Evolutionary conservation across 2,329 filamentous ascomycete species (phyloP).

Genomic region (Exophiala spinifera): DNA sequence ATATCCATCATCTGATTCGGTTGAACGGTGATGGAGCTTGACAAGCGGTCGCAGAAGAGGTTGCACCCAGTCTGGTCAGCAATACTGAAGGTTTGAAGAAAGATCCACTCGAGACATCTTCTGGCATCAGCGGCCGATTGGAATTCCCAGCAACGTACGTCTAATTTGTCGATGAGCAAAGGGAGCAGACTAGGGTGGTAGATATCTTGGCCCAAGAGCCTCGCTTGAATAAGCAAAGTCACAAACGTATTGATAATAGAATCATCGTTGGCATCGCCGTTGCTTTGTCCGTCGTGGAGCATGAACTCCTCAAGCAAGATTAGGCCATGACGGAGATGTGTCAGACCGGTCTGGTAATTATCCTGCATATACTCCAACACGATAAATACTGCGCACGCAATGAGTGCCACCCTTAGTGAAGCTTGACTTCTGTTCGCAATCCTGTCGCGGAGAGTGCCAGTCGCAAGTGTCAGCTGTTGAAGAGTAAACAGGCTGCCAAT

Average conservation of each 20-base stretch:
- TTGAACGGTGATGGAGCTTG: too few species aligned
- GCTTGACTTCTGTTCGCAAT: slow-evolving; percentile 28
- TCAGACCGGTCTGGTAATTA: slow-evolving; percentile 29
- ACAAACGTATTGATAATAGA: slow-evolving; percentile 31
- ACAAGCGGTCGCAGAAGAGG: background rate
- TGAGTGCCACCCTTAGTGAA: slow-evolving; percentile 38
- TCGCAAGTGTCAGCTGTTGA: slow-evolving; percentile 42
- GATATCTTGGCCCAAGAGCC: slow-evolving; percentile 29
- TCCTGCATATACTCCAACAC: slow-evolving; percentile 41
- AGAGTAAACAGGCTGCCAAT: slow-evolving; percentile 31
- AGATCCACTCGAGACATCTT: background rate
- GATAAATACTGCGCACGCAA: slow-evolving; percentile 43
- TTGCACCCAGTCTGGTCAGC: background rate
- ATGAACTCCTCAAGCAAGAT: slow-evolving; percentile 29
- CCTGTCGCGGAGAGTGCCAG: slow-evolving; percentile 35
- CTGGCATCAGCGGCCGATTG: background rate
- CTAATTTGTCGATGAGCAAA: background rate
- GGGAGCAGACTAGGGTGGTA: background rate
- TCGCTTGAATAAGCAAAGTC: slow-evolving; percentile 32
- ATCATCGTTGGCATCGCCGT: slow-evolving; percentile 13
- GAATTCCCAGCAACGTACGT: background rate
- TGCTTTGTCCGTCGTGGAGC: slow-evolving; percentile 7
- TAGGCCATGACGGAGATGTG: slow-evolving; percentile 36
- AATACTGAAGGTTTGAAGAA: background rate
- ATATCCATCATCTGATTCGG: background rate